These are phyloP conservation scores for Talaromyces sp. DNA, from an alignment of 2,329 filamentous ascomycete species.

Conservation along the genomic window DNA sequence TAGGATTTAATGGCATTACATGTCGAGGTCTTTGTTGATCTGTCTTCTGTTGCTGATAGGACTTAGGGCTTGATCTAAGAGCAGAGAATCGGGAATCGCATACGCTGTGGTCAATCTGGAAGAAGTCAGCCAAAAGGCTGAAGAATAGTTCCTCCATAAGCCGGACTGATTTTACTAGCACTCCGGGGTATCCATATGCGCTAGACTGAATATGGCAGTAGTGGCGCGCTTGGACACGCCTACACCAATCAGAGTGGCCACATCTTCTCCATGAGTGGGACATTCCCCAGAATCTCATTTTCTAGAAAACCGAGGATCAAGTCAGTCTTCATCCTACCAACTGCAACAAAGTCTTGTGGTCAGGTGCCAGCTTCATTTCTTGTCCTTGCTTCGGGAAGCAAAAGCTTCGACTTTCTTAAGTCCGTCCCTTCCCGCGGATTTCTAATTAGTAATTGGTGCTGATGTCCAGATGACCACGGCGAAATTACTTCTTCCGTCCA, in stretches of 20 bases:
- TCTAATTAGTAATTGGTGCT: neutral
- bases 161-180: neutral
- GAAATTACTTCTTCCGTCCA: neutral
- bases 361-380: neutral
- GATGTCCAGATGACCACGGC: neutral
- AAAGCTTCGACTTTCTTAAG: neutral
- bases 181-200: neutral
- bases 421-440: neutral
- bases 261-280: neutral
- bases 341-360: neutral
- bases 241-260: neutral
- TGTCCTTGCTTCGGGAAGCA: neutral
- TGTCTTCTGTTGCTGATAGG: too few species aligned
- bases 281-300: constrained; percentile 5
- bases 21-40: too few species aligned
- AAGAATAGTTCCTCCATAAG: neutral
- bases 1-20: too few species aligned
- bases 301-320: constrained; percentile 4
- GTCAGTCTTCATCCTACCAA: too few species aligned
- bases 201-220: neutral
- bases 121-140: neutral
- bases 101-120: neutral
- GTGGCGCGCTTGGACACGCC: neutral
- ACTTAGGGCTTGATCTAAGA: too few species aligned
- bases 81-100: too few species aligned